Evolutionary conservation across 306 rosid species (phyloP).

Genomic region (Rubus parviflorus): DNA sequence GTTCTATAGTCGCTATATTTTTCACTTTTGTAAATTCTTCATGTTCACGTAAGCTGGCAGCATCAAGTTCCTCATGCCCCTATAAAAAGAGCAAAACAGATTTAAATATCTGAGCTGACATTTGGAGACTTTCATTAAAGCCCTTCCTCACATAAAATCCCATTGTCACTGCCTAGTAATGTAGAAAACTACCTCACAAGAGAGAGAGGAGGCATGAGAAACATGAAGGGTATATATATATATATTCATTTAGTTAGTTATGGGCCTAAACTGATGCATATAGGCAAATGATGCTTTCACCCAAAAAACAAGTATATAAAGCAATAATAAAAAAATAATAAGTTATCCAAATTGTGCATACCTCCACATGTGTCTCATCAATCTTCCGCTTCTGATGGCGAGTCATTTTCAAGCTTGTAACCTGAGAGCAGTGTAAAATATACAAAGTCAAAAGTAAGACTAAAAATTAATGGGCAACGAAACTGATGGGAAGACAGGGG

Average conservation of each 20-base stretch:
- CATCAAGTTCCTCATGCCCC: conserved; percentile 99
- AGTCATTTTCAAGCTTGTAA: conserved; percentile 96
- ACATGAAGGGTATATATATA: too few relatives aligned
- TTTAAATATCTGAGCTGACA: conserved; percentile 7
- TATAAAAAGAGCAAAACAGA: conserved; percentile 23
- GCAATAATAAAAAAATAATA: not conserved
- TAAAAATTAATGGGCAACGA: too few relatives aligned
- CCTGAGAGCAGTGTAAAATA: conserved; percentile 42
- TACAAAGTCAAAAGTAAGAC: not conserved
- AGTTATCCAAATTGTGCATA: conserved; percentile 26
- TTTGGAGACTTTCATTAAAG: not conserved
- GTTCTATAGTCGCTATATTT: conserved; percentile 97
- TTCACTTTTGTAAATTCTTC: conserved; percentile 98
- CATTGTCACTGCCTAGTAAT: not conserved
- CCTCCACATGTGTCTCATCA: conserved; percentile 99
- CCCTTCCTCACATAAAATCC: not conserved
- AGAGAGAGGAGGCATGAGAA: too few relatives aligned
- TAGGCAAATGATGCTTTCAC: not conserved
- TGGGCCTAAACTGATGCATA: not conserved
- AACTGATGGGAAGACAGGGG: not conserved
- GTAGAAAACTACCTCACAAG: not conserved
- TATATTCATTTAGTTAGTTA: not conserved
- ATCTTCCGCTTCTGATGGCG: conserved; percentile 98
- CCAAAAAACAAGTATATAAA: not conserved
- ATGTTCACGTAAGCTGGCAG: conserved; percentile 98